Base-by-base conservation (phyloP, 805 yeast species). In the Cyberlindnera meyerae region DNA sequence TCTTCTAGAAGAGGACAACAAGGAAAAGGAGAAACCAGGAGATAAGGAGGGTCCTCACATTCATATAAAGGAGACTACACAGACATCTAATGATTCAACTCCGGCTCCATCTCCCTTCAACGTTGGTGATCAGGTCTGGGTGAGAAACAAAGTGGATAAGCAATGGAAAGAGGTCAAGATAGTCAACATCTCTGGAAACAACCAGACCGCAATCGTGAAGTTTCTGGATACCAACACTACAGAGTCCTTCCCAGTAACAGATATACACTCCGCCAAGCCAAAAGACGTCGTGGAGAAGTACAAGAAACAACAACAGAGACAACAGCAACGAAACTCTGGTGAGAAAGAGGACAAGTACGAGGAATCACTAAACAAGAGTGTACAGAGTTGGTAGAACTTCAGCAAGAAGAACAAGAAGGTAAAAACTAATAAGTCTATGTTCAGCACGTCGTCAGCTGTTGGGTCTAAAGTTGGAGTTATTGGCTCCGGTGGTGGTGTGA, bases 321-420 rank as follows among this genome's bases (percentile, higher is more conserved):
- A n/a, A n/a, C n/a, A n/a, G n/a, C n/a, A n/a, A n/a, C n/a, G n/a
- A n/a, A n/a, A n/a, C n/a, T n/a, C n/a, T n/a, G n/a, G n/a, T n/a
- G n/a, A n/a, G 5, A 36, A 40, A 25, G 36, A 32, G 11, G 37
- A 35, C 14, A 32, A 34, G 21, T 38, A 45, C 14, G 49, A 40
- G n/a, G 22, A 39, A 21, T 33, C 14, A 6, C 18, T 49, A 9
- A 33, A 40, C 28, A 43, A 40, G 18, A 37, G 40, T 37, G 52
- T 41, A 6, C 34, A 42, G 24, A 45, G 37, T 29, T 49, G 54
- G 54, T 38, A 45, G 28, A 41, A 21, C 15, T 49, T 49, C 24
- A 40, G n/a, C 11, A 47, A 45, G 27, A 47, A 47, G 39, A 36
- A 29, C 18, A 47, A 40, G 24, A 27, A 32, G 27, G 15, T 15